Evolutionary conservation across 23 red algal species (phyloP), one percentile per base, ranked within the genome.

Genomic region (Pyropia haitanensis): DNA sequence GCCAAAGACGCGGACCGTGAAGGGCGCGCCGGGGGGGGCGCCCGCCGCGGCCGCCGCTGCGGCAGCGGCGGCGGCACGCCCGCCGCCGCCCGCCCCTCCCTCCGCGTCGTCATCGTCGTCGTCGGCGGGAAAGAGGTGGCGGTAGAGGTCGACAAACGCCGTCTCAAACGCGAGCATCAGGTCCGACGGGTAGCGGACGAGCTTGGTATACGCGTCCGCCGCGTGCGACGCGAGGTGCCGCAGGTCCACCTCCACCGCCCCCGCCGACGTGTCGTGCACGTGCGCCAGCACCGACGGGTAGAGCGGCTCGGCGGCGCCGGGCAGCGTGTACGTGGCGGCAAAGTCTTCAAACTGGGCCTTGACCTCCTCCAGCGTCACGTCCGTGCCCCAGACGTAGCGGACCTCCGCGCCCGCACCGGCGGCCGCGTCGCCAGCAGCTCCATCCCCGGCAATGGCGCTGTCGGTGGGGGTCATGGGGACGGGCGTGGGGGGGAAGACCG

Each of bases 81-180:
- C 51, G 34, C 56, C 54, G 33, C 75, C 75, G 33, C 61, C 81
- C 0, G 18, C 46, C 15, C 51, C 81, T 58, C 70, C 81, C 25
- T 77, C 81, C 26, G 68, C 69, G 53, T 76, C 61, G 14, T 57
- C 25, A 23, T 65, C 81, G 22, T 58, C 69, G 5, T 46, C 39
- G 10, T 13, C 39, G 39, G 8, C 39, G 23, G 49, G 22, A 50
- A 79, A 79, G 58, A 79, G 63, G 44, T 65, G 27, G 18, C 13
- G 39, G 51, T 82, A 88, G 5, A 95, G 50, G n/a, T 87, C 60
- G 39, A 79, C 68, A 6, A 83, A 64, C 17, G 77, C 76, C 19
- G 75, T 63, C 76, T 95, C 90, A 21, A 95, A 88, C 6, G 88
- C 60, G 65, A 68, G 64, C 60, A 95, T 88, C 39, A 95, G 61